Evolutionary conservation across 257 asterid genomes (phyloP).

Genomic region (Schizonepeta tenuifolia): DNA sequence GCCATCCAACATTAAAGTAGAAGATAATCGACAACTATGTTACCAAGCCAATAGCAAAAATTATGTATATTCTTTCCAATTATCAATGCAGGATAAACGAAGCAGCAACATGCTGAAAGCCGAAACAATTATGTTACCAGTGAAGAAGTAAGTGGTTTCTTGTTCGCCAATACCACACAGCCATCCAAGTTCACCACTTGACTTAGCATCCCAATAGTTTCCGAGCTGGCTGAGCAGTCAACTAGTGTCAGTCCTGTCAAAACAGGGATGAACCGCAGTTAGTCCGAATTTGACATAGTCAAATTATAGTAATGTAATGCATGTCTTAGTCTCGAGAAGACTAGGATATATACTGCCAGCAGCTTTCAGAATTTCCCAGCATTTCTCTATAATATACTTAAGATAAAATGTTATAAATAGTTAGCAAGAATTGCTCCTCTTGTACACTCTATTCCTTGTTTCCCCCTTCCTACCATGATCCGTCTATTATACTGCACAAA

Average conservation of each 20-base stretch:
- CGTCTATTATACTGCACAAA: too few relatives aligned
- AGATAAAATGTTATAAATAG: background rate
- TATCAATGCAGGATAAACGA: background rate
- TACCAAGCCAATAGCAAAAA: background rate
- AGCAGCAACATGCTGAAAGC: background rate
- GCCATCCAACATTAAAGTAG: conserved; percentile 22
- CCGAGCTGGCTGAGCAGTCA: conserved; percentile 96
- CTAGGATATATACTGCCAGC: too few relatives aligned
- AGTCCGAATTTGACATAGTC: conserved; percentile 17
- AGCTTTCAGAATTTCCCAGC: too few relatives aligned
- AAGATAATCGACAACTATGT: conserved; percentile 15
- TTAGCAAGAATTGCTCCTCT: conserved; percentile 3
- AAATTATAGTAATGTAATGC: background rate
- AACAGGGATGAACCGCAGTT: conserved; percentile 22
- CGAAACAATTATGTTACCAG: conserved; percentile 49
- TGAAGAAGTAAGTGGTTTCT: conserved; percentile 84
- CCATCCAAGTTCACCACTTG: conserved; percentile 59
- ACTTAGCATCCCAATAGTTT: conserved; percentile 61
- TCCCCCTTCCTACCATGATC: background rate
- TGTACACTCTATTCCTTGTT: background rate
- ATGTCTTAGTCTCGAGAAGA: conserved; percentile 5
- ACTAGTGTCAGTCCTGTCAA: conserved; percentile 71
- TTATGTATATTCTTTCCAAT: conserved; percentile 9
- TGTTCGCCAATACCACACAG: conserved; percentile 89
- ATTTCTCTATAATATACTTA: too few relatives aligned